Percentiles rank a stretch among this genome's conserved stretches.
Conservation (phyloP, 2,329 filamentous ascomycete species). For the Aspergillus phoenicis region DNA sequence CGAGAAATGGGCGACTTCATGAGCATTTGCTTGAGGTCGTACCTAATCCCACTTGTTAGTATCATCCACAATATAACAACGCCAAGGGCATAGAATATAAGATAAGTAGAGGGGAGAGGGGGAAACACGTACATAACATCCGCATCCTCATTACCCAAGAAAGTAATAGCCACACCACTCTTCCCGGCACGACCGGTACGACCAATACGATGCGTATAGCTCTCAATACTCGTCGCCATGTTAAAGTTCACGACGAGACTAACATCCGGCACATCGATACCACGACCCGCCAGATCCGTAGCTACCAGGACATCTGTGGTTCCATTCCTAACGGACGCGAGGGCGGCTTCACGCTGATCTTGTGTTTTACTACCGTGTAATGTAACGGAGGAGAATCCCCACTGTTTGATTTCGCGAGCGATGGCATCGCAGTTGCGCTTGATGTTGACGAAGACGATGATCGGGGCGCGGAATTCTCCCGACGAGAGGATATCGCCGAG, state of each 20-base stretch:
- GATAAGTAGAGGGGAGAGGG: neutral
- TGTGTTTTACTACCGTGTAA: constrained; percentile 96
- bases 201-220: constrained; percentile 94
- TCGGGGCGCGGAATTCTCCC: constrained; percentile 78
- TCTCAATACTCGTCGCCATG: constrained; percentile 91
- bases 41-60: constrained; percentile 35
- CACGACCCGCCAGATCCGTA: constrained; percentile 91
- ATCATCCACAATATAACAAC: too few species aligned
- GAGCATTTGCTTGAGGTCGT: constrained; percentile 94
- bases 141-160: constrained; percentile 84
- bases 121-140: constrained; percentile 70
- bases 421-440: constrained; percentile 98
- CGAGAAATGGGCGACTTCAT: constrained; percentile 84
- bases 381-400: constrained; percentile 88
- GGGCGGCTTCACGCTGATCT: constrained; percentile 92
- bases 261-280: constrained; percentile 96
- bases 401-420: constrained; percentile 88
- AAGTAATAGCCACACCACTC: constrained; percentile 93
- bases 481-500: constrained; percentile 86
- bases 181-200: constrained; percentile 97
- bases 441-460: constrained; percentile 99
- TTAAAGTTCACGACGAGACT: constrained; percentile 97
- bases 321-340: constrained; percentile 80
- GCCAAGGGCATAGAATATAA: constrained; percentile 1
- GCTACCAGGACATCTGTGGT: constrained; percentile 86